Conservation (phyloP, 202 grass and related monocot species). For the Panicum virgatum region DNA sequence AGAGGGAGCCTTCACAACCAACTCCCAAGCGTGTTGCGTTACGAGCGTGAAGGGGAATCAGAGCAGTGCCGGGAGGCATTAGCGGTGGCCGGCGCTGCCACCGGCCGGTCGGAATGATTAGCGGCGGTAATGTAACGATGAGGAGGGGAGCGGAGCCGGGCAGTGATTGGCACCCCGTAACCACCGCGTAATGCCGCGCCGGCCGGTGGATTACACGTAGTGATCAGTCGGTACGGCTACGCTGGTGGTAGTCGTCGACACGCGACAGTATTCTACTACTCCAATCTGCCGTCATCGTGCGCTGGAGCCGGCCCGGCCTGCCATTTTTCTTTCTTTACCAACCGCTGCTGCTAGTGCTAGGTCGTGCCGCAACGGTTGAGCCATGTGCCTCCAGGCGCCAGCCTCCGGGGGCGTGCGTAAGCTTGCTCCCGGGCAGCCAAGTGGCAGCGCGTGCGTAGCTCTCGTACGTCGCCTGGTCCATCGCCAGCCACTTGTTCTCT, state of each 20-base stretch:
- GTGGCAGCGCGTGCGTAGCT: background rate
- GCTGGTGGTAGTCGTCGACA: too few relatives aligned
- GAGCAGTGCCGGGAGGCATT: too few relatives aligned
- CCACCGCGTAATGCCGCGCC: slow-evolving; percentile 32
- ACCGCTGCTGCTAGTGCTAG: background rate
- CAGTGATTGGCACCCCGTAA: slow-evolving; percentile 28
- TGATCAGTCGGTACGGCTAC: background rate
- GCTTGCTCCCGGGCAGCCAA: background rate
- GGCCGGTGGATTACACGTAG: slow-evolving; percentile 3
- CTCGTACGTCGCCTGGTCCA: background rate
- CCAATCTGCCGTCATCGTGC: background rate
- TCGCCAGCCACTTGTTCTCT: background rate
- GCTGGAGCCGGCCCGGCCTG: background rate
- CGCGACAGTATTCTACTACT: background rate
- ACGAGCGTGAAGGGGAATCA: too few relatives aligned
- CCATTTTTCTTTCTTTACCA: background rate
- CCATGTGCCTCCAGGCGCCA: background rate
- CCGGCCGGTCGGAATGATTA: background rate
- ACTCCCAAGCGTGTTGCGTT: too few relatives aligned
- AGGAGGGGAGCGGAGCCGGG: background rate
- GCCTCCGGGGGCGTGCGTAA: background rate
- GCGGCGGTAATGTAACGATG: background rate
- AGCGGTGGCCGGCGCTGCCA: background rate
- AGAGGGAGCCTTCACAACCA: too few relatives aligned
- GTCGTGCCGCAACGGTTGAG: background rate